A percentile compares a stretch with the other conserved stretches of the same genome.
Conservation (phyloP, 257 asterid genomes). For the Nicotiana paniculata region DNA sequence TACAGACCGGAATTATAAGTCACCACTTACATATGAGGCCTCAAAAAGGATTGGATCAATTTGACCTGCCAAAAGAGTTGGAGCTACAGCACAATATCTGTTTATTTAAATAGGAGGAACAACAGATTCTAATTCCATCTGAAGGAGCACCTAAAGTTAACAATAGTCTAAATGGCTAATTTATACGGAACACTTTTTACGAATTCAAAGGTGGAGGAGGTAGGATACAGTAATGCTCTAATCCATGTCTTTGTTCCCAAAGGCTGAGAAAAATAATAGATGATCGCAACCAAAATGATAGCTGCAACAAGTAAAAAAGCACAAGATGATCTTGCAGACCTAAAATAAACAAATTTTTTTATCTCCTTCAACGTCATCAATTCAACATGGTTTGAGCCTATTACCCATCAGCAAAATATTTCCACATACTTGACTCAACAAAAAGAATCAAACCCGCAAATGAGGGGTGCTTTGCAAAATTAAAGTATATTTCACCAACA, state of each 20-base stretch:
- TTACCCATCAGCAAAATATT: neutral
- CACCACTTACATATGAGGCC: conserved; percentile 70
- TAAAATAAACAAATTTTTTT: neutral
- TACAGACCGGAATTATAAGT: neutral
- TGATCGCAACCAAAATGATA: conserved; percentile 60
- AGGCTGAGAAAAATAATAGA: conserved; percentile 82
- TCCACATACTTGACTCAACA: neutral
- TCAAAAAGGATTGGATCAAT: conserved; percentile 87
- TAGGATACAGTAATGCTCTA: conserved; percentile 71
- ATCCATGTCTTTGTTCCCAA: conserved; percentile 65
- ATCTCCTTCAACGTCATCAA: neutral
- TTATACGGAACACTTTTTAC: neutral
- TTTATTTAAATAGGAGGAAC: conserved; percentile 29
- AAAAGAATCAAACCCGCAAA: neutral
- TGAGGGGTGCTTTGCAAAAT: neutral
- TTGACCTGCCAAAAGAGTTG: conserved; percentile 77
- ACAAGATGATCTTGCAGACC: neutral
- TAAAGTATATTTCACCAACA: neutral
- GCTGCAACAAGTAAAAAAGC: conserved; percentile 41
- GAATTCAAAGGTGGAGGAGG: neutral
- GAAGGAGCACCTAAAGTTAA: neutral
- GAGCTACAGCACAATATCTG: conserved; percentile 81
- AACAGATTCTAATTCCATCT: conserved; percentile 1
- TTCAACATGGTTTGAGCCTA: neutral
- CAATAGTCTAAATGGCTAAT: neutral